Evolutionary conservation across 2,329 filamentous ascomycete species (phyloP).

Genomic region (Beauveria sp.): DNA sequence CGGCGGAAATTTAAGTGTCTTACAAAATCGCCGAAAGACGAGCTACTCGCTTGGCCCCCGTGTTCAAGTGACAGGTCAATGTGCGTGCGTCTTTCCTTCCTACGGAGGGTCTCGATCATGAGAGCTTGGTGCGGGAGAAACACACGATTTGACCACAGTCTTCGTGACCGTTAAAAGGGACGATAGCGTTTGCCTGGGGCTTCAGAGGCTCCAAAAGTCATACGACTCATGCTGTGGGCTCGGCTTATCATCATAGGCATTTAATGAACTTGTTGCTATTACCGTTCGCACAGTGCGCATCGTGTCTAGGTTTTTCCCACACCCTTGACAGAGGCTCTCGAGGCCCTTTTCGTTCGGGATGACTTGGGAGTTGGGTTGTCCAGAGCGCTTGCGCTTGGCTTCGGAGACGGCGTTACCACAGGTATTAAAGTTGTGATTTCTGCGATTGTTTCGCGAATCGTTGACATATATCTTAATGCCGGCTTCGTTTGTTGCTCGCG

Average conservation of each 20-base stretch:
- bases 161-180: not conserved
- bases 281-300: not conserved
- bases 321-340: not conserved
- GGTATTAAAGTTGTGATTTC: not conserved
- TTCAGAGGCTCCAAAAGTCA: not conserved
- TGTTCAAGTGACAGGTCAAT: not conserved
- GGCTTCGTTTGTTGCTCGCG: not conserved
- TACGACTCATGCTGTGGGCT: not conserved
- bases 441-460: not conserved
- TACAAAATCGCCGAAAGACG: not conserved
- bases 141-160: not conserved
- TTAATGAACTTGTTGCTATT: not conserved
- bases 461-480: not conserved
- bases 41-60: not conserved
- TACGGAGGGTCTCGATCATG: not conserved
- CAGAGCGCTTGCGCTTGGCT: not conserved
- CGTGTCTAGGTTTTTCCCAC: not conserved
- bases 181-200: not conserved
- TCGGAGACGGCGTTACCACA: too few species aligned
- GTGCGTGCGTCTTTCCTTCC: not conserved
- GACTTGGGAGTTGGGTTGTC: not conserved
- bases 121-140: not conserved
- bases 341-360: not conserved
- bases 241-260: not conserved
- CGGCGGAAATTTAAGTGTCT: too few species aligned